Conservation (phyloP, 257 asterid species). For the Schizonepeta tenuifolia region DNA sequence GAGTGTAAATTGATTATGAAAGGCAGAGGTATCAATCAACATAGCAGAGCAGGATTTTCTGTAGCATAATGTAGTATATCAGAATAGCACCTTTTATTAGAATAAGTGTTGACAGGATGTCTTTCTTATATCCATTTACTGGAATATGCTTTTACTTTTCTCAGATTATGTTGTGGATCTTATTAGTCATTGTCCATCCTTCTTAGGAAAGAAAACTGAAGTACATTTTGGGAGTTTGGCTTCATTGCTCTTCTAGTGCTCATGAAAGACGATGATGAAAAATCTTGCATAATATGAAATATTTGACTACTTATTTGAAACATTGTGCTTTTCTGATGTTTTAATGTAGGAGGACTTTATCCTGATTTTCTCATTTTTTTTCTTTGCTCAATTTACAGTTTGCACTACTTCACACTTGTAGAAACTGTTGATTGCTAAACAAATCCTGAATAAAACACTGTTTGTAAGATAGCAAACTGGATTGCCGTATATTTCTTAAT, state of each 20-base stretch:
- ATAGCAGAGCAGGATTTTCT: slow-evolving; percentile 16
- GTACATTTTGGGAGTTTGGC: slow-evolving; percentile 6
- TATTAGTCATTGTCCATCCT: slow-evolving; percentile 7
- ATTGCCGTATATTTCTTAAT: neutral
- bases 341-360: neutral
- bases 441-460: neutral
- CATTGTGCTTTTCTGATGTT: neutral
- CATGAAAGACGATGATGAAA: neutral
- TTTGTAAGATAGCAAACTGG: neutral
- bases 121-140: neutral
- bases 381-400: slow-evolving; percentile 14
- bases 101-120: neutral
- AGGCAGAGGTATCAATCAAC: neutral
- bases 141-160: neutral
- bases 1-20: neutral
- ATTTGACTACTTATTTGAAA: slow-evolving; percentile 1
- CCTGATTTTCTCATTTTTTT: neutral
- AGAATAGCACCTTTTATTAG: slow-evolving; percentile 9
- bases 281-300: neutral
- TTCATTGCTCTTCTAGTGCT: neutral
- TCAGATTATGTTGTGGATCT: slow-evolving; percentile 3
- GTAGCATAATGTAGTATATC: neutral
- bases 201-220: slow-evolving; percentile 17
- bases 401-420: slow-evolving; percentile 13
- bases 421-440: slow-evolving; percentile 7